These are phyloP conservation scores for Limnanthes douglasii DNA, from an alignment of 345 rosid species.

Conservation along the genomic window DNA sequence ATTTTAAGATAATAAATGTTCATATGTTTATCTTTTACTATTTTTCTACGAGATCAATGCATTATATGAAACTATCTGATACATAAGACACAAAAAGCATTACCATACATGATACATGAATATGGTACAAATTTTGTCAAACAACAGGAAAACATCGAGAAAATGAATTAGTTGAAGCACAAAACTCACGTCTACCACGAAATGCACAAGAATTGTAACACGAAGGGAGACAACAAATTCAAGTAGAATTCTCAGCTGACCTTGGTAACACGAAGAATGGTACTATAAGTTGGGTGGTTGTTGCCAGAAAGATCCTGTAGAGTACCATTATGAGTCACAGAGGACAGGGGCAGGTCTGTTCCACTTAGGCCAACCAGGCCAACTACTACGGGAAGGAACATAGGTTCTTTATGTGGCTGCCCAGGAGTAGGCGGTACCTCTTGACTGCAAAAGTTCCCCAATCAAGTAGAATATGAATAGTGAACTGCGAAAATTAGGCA, in stretches of 20 bases:
- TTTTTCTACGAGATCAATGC: no score
- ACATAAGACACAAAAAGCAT: no score
- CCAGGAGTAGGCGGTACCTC: slow-evolving; percentile 83
- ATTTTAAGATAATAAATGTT: no score
- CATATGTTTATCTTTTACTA: no score
- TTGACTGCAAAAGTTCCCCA: slow-evolving; percentile 39
- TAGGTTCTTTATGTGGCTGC: slow-evolving; percentile 77
- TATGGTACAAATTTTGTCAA: no score
- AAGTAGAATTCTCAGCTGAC: slow-evolving; percentile 16
- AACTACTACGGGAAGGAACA: slow-evolving; percentile 72
- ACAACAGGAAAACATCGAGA: neutral
- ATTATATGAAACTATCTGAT: no score
- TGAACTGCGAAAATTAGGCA: neutral
- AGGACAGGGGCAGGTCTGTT: slow-evolving; percentile 60
- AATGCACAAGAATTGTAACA: neutral
- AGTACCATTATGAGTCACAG: slow-evolving; percentile 53
- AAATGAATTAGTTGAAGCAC: slow-evolving; percentile 1
- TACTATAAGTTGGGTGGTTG: slow-evolving; percentile 28
- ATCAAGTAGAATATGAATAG: neutral
- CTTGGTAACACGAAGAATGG: slow-evolving; percentile 81
- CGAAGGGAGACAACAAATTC: neutral
- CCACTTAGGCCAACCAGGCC: slow-evolving; percentile 77
- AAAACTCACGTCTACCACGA: neutral
- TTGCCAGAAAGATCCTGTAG: slow-evolving; percentile 30
- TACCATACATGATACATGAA: no score